Base-by-base conservation (phyloP, 1,284 basidiomycete genomes). In the Sparassis latifolia region DNA sequence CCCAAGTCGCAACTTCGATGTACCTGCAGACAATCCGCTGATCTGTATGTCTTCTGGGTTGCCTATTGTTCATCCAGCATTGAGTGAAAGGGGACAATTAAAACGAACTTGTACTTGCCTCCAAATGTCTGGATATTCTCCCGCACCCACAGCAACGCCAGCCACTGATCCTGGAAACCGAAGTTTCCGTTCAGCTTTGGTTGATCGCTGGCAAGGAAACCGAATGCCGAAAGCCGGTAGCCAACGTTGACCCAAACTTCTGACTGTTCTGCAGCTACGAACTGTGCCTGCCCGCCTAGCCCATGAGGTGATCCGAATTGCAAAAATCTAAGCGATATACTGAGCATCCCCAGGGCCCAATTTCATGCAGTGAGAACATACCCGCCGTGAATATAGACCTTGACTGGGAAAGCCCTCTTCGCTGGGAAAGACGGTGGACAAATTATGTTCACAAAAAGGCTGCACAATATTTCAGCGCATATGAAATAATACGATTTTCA, bases 161-260 rank as follows among this genome's bases (percentile, higher is more conserved):
- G 52, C 84, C 84, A 87, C 52, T 81, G 84, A 62, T 89, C 88
- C 66, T 88, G 88, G 72, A 89, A 89, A 0, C 88, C 86, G 62
- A 81, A 85, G 60, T 89, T 90, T 2, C 87, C 86, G 7, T 71
- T 69, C 37, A 89, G 62, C 35, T 67, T 62, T 6, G 82, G 84
- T 47, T 75, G 61, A 47, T 84, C 80, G 52, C 74, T 76, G 0
- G 84, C 86, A 7, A 89, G 67, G 61, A 87, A 90, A 0, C 87
- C 87, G 57, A 89, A 85, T 4, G 77, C 84, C 0, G 85, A 86
- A 43, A 87, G 70, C 12, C 83, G 76, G 62, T 87, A 86, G 35
- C 82, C 84, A 29, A 86, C 76, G 59, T 85, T 85, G 5, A 90
- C 81, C 73, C 82, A 82, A 4, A 89, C 75, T 63, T 88, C 84